These are phyloP conservation scores for Angomonas desouzai DNA, from an alignment of 208 protist genomes.

Conservation along the genomic window DNA sequence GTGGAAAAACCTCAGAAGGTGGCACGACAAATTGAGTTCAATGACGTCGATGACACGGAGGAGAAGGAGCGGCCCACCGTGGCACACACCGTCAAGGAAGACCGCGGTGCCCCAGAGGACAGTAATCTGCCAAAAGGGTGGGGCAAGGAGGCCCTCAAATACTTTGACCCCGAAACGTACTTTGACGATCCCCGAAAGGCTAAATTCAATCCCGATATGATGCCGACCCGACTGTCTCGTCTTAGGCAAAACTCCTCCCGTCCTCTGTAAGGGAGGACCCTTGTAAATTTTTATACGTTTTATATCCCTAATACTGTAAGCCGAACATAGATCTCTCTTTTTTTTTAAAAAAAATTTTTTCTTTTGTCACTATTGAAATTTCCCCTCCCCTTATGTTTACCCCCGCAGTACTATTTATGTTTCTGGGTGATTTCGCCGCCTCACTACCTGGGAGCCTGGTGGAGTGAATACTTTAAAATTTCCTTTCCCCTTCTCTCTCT, in stretches of 20 bases:
- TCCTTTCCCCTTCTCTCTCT: conserved; percentile 7
- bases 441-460: no score
- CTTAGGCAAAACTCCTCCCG: no score
- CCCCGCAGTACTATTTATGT: no score
- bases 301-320: conserved; percentile 7
- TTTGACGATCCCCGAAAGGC: conserved; percentile 72
- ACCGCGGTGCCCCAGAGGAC: not conserved
- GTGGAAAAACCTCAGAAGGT: conserved; percentile 3
- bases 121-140: conserved; percentile 50
- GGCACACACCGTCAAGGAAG: conserved; percentile 26
- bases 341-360: conserved; percentile 5
- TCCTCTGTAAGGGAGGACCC: no score
- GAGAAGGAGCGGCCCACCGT: conserved; percentile 28
- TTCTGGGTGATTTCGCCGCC: no score
- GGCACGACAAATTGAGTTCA: conserved; percentile 20
- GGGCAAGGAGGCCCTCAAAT: conserved; percentile 59
- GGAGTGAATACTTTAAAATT: conserved; percentile 1
- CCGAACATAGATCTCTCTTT: conserved; percentile 6
- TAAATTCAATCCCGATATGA: conserved; percentile 24
- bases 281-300: conserved; percentile 15
- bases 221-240: conserved; percentile 16
- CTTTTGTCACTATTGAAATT: not conserved
- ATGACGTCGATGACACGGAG: conserved; percentile 15
- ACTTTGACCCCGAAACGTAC: conserved; percentile 79
- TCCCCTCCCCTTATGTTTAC: not conserved